Evolutionary conservation across 768 basidiomycete species (phyloP).

Genomic region (Phylloporus sp.): DNA sequence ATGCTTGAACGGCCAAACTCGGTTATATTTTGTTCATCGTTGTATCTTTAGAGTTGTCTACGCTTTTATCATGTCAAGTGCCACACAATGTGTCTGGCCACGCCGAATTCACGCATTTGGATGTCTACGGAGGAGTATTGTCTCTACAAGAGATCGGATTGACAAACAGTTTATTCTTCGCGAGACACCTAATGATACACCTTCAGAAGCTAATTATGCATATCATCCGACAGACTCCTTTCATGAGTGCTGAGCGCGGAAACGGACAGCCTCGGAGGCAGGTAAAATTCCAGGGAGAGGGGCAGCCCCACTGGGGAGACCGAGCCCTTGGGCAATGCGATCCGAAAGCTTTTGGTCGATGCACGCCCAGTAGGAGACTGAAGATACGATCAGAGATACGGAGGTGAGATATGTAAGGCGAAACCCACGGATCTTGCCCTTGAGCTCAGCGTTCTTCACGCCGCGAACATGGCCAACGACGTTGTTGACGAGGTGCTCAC

Average conservation of each 20-base stretch:
- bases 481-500: constrained; percentile 62
- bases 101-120: too few relatives aligned
- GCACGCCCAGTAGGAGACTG: constrained; percentile 71
- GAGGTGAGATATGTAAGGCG: neutral
- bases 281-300: constrained; percentile 56
- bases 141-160: too few relatives aligned
- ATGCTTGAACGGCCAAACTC: constrained; percentile 93
- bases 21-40: constrained; percentile 84
- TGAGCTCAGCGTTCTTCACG: constrained; percentile 59
- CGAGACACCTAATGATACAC: constrained; percentile 5
- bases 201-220: neutral
- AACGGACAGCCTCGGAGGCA: constrained; percentile 52
- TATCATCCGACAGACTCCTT: neutral
- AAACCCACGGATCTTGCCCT: constrained; percentile 59
- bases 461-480: constrained; percentile 55
- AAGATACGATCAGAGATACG: constrained; percentile 1
- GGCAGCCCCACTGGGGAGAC: constrained; percentile 43
- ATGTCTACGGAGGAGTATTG: too few relatives aligned
- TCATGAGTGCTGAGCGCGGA: constrained; percentile 31
- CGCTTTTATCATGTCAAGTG: neutral
- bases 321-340: constrained; percentile 73
- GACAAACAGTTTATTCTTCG: neutral
- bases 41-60: constrained; percentile 56
- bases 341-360: constrained; percentile 72
- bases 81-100: too few relatives aligned